Evolutionary conservation across 768 basidiomycete species (phyloP), one percentile per base, ranked within the genome.

Genomic region (Lactifluus volemus): DNA sequence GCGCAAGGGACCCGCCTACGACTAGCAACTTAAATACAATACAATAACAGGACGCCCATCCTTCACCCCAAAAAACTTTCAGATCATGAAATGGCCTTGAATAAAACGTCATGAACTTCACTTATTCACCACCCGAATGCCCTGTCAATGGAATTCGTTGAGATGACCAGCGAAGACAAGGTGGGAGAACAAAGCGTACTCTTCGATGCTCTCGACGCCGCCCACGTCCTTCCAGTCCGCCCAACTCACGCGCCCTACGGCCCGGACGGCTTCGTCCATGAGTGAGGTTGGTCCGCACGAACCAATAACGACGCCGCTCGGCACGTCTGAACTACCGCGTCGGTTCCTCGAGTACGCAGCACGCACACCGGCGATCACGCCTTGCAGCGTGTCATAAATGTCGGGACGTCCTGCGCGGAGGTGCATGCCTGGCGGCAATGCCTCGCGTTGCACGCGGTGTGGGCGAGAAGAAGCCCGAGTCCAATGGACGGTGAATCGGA

Each of bases 401-500:
- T 70, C 65, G 4, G 73, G 72, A 12, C 73, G 70, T 32, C 70
- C 68, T 8, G 29, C 69, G 67, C 67, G 59, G 49, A 74, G 65
- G 34, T 70, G 65, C 34, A 73, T 63, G 29, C 73, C 73, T 10
- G 59, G 63, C 14, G 73, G 73, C 30, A 73, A 49, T 15, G 55
- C 19, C 49, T 42, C 38, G 29, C 66, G 60, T 5, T 58, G 65
- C 15, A 69, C 62, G 8, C 63, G 63, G 3, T 65, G 61, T 17
- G 63, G 58, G 41, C 53, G 51, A 36, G 67, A 41, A 29, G 71
- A 55, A 64, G 75, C 73, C 9, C 80, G 77, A 15, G 78, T 80
- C 70, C 79, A 78, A 55, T 74, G 74, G 6, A 79, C 72, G n/a
- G 73, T 71, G 56, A 81, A 74, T 8, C 71, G 73, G 21, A 79